phyloP scores from a whole-genome alignment of 2,329 filamentous ascomycete genomes.

The Hypoxylon sp. region DNA sequence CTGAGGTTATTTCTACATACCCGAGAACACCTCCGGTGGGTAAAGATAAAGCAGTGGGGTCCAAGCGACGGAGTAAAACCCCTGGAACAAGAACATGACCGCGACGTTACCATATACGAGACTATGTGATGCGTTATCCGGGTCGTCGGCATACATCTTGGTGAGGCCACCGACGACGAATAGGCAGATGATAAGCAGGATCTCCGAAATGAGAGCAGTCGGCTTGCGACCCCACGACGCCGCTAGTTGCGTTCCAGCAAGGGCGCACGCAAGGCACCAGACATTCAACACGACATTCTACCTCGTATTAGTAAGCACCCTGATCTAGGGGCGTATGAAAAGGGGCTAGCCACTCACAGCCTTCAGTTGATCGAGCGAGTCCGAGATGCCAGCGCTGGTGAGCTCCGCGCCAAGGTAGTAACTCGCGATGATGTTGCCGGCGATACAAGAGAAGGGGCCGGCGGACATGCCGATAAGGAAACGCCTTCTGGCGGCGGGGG shows the following conservation, averaged over 20 bases:
- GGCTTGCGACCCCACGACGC: conserved; percentile 59
- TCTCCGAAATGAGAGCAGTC: conserved; percentile 55
- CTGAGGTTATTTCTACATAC: conserved; percentile 15
- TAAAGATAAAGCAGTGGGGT: conserved; percentile 62
- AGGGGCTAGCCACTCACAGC: conserved; percentile 42
- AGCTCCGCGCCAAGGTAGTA: conserved; percentile 57
- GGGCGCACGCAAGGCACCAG: conserved; percentile 58
- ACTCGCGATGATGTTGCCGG: conserved; percentile 56
- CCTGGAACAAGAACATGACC: conserved; percentile 64
- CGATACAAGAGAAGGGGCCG: conserved; percentile 52
- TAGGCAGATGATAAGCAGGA: conserved; percentile 56
- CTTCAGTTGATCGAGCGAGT: conserved; percentile 54
- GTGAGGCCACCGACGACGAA: conserved; percentile 64
- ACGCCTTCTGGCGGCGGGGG: conserved; percentile 53
- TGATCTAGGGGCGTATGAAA: not conserved
- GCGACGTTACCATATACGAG: conserved; percentile 49
- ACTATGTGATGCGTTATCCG: conserved; percentile 44
- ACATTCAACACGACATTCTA: conserved; percentile 64
- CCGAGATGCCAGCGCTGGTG: conserved; percentile 56
- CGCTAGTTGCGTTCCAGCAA: conserved; percentile 58
- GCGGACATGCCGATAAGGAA: conserved; percentile 55
- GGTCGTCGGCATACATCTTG: conserved; percentile 54
- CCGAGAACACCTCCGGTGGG: conserved; percentile 59
- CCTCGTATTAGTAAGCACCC: not conserved
- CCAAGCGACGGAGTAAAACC: conserved; percentile 63